Evolutionary conservation across 225 moss, liverwort and hornwort genomes (phyloP), one percentile per base, ranked within the genome.

Genomic region (Bryoerythrophyllum caledonicum): DNA sequence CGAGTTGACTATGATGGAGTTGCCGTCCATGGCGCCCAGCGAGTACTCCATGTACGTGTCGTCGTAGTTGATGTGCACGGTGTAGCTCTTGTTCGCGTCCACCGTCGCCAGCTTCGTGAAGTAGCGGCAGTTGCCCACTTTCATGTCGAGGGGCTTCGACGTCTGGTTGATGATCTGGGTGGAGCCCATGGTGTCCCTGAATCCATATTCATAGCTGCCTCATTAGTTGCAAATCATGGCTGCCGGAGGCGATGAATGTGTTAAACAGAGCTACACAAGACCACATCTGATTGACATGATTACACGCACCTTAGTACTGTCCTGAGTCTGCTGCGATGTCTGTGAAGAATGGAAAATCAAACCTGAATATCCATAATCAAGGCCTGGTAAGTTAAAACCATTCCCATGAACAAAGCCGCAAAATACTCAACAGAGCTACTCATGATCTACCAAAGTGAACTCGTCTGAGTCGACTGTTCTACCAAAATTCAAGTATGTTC

Each of bases 101-200:
- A 86, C 83, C 5, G 83, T 83, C 5, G 83, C 25, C 1, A 86
- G 8, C 10, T 86, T 83, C 15, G 72, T 73, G 76, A 68, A 83
- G 46, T 75, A 40, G 23, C 72, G 78, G 15, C 49, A 69, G 10
- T 73, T 78, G 23, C 81, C 78, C 4, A 83, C 66, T 62, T 78
- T 83, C 83, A 86, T 81, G 0, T 83, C 78, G 28, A 86, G 64
- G 1, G 76, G 68, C 51, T 26, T 81, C 10, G 71, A 72, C 4
- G 83, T 83, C 55, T 43, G 69, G 73, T 86, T 86, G 61, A 81
- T 76, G 32, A 86, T 86, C 72, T 74, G 78, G 30, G 86, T 86
- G 41, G 86, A 86, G 56, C 83, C 83, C 83, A 86, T 86, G 14
- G 9, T n/a, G 32, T 14, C 13, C 14, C 37, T 16, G 4, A 14